Evolutionary conservation across 371 early-diverging fungal genomes (phyloP).

Genomic region (Mucor indicus): DNA sequence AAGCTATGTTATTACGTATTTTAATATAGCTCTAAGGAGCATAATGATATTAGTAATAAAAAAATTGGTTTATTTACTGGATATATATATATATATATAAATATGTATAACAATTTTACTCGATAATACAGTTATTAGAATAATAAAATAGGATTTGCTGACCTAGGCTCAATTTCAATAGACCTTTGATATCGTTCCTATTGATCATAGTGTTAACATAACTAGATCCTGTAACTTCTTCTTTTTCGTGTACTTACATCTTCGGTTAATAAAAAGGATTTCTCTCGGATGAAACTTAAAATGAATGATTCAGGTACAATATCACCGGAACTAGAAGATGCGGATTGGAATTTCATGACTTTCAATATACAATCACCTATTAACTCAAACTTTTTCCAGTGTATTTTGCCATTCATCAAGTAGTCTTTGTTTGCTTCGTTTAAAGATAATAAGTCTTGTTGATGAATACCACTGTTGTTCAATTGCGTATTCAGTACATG

Average conservation of each 20-base stretch:
- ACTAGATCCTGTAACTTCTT: too few species aligned
- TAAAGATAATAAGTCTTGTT: constrained; percentile 50
- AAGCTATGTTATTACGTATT: too few species aligned
- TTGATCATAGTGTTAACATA: not conserved
- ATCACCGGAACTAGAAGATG: constrained; percentile 20
- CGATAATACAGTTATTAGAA: too few species aligned
- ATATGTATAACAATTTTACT: too few species aligned
- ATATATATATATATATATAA: too few species aligned
- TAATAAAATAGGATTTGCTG: not conserved
- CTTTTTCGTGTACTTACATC: too few species aligned
- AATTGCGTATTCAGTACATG: not conserved
- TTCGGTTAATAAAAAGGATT: constrained; percentile 25
- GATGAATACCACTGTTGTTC: constrained; percentile 49
- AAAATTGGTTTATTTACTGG: too few species aligned
- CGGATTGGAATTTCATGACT: constrained; percentile 40
- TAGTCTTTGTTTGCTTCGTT: constrained; percentile 58
- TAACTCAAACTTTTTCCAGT: constrained; percentile 59
- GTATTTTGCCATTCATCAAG: constrained; percentile 46
- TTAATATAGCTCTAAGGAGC: too few species aligned
- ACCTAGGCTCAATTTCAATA: constrained; percentile 24
- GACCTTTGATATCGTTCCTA: constrained; percentile 38
- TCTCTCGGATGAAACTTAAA: constrained; percentile 31
- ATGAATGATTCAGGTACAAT: constrained; percentile 30
- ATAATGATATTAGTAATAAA: too few species aligned
- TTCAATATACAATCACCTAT: constrained; percentile 51